A percentile compares a stretch with the other conserved stretches of the same genome.
These are phyloP conservation scores for Phanerochaete carnosa DNA, from an alignment of 768 basidiomycete genomes.

Conservation along the genomic window DNA sequence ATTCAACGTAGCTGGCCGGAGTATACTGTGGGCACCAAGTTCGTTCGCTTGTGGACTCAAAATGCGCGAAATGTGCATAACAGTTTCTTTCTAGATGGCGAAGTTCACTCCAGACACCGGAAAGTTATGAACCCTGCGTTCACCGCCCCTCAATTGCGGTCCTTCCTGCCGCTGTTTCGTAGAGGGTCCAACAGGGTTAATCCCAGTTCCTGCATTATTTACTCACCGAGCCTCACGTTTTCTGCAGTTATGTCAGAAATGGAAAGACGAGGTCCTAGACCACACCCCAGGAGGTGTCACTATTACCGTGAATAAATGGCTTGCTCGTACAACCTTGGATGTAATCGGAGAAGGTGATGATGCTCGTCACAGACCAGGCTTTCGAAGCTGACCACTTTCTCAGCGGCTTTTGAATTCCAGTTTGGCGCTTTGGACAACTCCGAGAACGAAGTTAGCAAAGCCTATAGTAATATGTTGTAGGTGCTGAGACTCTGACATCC, in stretches of 20 bases:
- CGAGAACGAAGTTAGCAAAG: background rate
- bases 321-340: slow-evolving; percentile 35
- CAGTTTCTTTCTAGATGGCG: slow-evolving; percentile 9
- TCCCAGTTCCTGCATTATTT: background rate
- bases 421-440: slow-evolving; percentile 29
- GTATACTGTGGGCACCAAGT: slow-evolving; percentile 10
- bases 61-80: background rate
- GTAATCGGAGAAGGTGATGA: slow-evolving; percentile 34
- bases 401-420: slow-evolving; percentile 21
- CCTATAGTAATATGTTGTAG: slow-evolving; percentile 18
- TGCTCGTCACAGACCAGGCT: background rate
- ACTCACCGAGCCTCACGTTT: background rate
- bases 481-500: background rate
- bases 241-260: slow-evolving; percentile 4
- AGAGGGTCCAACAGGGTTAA: slow-evolving; percentile 17
- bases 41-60: background rate
- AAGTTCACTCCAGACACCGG: slow-evolving; percentile 27
- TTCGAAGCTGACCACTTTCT: background rate
- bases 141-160: slow-evolving; percentile 19
- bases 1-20: slow-evolving; percentile 3
- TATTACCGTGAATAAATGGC: slow-evolving; percentile 27
- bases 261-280: slow-evolving; percentile 26
- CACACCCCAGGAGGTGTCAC: slow-evolving; percentile 37
- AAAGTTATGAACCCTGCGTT: slow-evolving; percentile 37
- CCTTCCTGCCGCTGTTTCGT: slow-evolving; percentile 26